Evolutionary conservation across 306 rosid genomes (phyloP), one percentile per base, ranked within the genome.

Genomic region (Mimosa bimucronata): DNA sequence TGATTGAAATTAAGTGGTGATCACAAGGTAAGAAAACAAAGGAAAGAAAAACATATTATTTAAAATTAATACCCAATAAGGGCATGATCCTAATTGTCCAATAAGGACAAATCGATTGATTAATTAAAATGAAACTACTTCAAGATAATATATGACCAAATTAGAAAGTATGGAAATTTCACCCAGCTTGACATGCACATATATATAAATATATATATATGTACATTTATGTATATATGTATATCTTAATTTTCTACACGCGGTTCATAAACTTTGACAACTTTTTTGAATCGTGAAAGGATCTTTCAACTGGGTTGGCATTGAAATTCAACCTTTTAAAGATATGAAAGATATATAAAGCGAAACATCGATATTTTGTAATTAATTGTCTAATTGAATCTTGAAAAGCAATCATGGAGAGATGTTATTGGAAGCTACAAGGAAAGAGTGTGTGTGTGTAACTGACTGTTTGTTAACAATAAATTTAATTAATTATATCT

Each of bases 251-350:
- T 61, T 61, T 61, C 67, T 61, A 28, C 19, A 40, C 57, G 71
- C 82, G 75, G 83, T 83, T 87, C 66, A 67, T 78, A 37, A 57
- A 23, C 30, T 57, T 57, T 83, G 81, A 78, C 71, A 77, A 85
- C 79, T 79, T 87, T 87, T 83, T 62, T 79, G 83, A 81, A 89
- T 88, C 86, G 71, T 80, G 86, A 73, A 52, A 79, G 61, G 84
- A 88, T 88, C 87, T 86, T 81, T 87, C 83, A 83, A 84, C 3
- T 87, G 89, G 89, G 88, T 69, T 71, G 86, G 81, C 90, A 84
- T 16, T 37, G 75, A 82, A 79, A 81, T 71, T 81, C 80, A 78
- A 75, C 80, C 81, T 78, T 77, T 70, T 58, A 12, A 80, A 78
- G 74, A 71, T 70, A 41, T 12, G 52, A 55, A 52, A 67, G 28